These are phyloP conservation scores for Populus tomentosa DNA, from an alignment of 441 rosid genomes.

Conservation along the genomic window DNA sequence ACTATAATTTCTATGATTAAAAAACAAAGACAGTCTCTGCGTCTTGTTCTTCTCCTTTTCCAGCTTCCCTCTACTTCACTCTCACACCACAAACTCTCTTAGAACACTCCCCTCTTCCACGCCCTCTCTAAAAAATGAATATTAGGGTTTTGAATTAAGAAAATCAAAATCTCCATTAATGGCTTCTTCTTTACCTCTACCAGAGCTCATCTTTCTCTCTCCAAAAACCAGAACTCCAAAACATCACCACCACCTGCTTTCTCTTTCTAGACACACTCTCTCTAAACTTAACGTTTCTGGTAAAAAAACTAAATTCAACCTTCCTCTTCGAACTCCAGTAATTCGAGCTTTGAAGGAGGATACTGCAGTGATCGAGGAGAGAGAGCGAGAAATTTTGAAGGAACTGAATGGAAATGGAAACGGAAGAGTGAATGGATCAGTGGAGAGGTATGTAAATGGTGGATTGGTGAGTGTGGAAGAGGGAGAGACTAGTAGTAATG, in stretches of 20 bases:
- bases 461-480: conserved; percentile 20
- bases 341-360: conserved; percentile 51
- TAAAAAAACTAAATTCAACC: conserved; percentile 5
- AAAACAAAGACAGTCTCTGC: neutral
- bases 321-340: conserved; percentile 22
- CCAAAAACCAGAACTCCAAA: conserved; percentile 7
- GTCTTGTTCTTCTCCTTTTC: conserved; percentile 17
- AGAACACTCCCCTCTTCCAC: neutral
- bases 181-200: conserved; percentile 43
- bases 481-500: conserved; percentile 32
- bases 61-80: neutral
- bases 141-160: conserved; percentile 22
- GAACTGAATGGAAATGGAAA: conserved; percentile 47
- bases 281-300: conserved; percentile 14
- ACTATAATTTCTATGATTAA: neutral
- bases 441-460: conserved; percentile 28
- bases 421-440: conserved; percentile 13
- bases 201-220: conserved; percentile 47
- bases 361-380: conserved; percentile 45
- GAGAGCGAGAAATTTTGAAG: conserved; percentile 39
- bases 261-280: conserved; percentile 25
- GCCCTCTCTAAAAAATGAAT: conserved; percentile 14
- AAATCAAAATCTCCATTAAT: conserved; percentile 5
- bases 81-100: neutral
- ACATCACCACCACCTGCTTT: conserved; percentile 28